Percentiles rank a stretch among this genome's conserved stretches.
Conservation (phyloP, 1,139 yeast genomes). For the Pichia sp. region DNA sequence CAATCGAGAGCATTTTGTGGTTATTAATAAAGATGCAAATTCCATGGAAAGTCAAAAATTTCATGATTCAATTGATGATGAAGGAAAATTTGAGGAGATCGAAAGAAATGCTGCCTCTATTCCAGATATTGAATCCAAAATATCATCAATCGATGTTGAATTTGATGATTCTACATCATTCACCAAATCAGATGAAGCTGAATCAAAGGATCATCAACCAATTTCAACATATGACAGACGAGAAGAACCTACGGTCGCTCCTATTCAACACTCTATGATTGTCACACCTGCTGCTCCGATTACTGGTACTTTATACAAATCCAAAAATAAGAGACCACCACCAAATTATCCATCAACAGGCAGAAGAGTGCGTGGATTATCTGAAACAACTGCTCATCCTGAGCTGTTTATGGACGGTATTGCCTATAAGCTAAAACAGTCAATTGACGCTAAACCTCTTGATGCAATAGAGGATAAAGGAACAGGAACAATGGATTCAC, state of each 20-base stretch:
- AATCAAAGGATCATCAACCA: not conserved
- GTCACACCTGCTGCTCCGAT: conserved; percentile 18
- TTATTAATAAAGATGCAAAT: conserved; percentile 3
- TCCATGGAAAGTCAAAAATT: not conserved
- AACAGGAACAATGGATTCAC: too few relatives aligned
- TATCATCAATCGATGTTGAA: not conserved
- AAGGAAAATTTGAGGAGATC: not conserved
- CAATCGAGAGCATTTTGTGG: conserved; percentile 5
- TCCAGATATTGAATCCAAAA: conserved; percentile 2
- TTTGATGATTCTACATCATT: not conserved
- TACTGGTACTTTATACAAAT: not conserved
- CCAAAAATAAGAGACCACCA: conserved; percentile 31
- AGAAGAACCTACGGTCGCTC: conserved; percentile 51
- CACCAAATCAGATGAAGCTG: not conserved
- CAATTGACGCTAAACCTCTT: too few relatives aligned
- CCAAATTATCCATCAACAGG: conserved; percentile 32
- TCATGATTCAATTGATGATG: conserved; percentile 2
- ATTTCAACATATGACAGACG: conserved; percentile 31
- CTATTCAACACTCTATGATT: conserved; percentile 32
- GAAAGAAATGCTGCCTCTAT: conserved; percentile 3
- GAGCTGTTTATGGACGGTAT: conserved; percentile 31
- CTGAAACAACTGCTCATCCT: conserved; percentile 29
- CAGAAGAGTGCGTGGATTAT: conserved; percentile 31
- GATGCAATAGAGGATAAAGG: not conserved
- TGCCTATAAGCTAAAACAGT: not conserved